Percentiles rank a stretch among this genome's conserved stretches.
phyloP scores from a whole-genome alignment of 257 asterid genomes.

The Petrea volubilis region DNA sequence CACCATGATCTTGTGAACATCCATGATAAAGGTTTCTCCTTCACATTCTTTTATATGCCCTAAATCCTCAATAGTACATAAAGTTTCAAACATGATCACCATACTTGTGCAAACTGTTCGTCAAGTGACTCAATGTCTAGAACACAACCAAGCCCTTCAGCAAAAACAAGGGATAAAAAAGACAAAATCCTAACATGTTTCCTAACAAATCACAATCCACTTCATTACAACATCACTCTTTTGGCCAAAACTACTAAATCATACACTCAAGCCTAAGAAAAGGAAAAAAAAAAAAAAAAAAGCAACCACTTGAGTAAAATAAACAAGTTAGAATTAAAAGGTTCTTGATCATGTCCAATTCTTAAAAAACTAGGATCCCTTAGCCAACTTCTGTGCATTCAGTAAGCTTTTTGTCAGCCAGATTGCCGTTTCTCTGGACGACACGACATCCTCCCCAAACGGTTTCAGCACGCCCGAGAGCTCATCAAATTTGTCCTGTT shows the following conservation, averaged over 20 bases:
- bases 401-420: slow-evolving; percentile 88
- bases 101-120: too few species aligned
- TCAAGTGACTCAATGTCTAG: too few species aligned
- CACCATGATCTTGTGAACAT: too few species aligned
- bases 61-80: neutral
- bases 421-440: slow-evolving; percentile 93
- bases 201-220: slow-evolving; percentile 1
- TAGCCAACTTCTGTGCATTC: slow-evolving; percentile 60
- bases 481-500: slow-evolving; percentile 89
- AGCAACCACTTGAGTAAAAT: slow-evolving; percentile 2
- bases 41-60: neutral
- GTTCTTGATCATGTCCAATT: slow-evolving; percentile 4
- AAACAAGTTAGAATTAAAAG: neutral
- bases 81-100: neutral
- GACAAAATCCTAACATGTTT: neutral
- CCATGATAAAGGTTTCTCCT: neutral
- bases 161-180: neutral
- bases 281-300: neutral
- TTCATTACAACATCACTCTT: slow-evolving; percentile 20
- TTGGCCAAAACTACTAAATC: slow-evolving; percentile 14
- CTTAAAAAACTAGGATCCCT: slow-evolving; percentile 40
- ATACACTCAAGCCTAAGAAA: slow-evolving; percentile 19
- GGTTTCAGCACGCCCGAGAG: slow-evolving; percentile 85
- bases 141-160: neutral
- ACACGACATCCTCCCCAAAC: slow-evolving; percentile 77